Evolutionary conservation across 345 rosid species (phyloP).

Genomic region (Hibiscus syriacus): DNA sequence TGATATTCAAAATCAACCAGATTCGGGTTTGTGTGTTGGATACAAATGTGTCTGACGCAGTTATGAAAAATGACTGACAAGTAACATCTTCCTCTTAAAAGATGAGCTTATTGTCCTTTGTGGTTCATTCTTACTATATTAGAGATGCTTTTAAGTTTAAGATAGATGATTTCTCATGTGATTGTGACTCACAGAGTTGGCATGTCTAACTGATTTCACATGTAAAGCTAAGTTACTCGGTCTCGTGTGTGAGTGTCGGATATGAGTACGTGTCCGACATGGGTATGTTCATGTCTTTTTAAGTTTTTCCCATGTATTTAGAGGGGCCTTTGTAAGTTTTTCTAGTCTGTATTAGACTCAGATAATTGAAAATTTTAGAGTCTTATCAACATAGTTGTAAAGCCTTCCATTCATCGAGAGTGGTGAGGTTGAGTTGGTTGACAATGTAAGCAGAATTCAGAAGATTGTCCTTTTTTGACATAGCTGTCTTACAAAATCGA

Average conservation of each 20-base stretch:
- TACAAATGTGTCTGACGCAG: not conserved
- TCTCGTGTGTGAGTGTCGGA: not conserved
- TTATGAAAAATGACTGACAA: not conserved
- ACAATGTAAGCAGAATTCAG: not conserved
- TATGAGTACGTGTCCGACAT: not conserved
- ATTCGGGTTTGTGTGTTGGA: not conserved
- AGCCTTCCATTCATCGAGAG: not conserved
- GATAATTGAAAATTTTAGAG: too few species aligned
- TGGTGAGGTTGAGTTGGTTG: not conserved
- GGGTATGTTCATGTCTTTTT: not conserved
- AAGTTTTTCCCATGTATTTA: not conserved
- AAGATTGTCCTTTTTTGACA: slow-evolving; percentile 1
- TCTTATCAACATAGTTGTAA: not conserved
- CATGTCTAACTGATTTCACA: not conserved
- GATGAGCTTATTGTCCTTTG: not conserved
- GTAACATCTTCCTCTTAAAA: not conserved
- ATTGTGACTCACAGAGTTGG: not conserved
- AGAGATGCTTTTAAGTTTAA: not conserved
- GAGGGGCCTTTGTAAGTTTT: too few species aligned
- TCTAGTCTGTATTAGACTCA: not conserved
- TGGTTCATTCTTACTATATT: not conserved
- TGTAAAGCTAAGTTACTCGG: not conserved
- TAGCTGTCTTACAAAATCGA: not conserved
- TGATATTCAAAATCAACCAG: slow-evolving; percentile 1
- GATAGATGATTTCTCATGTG: not conserved